Evolutionary conservation across 352 stramenopile genomes (phyloP).

Genomic region (Globisporangium sylvaticum): DNA sequence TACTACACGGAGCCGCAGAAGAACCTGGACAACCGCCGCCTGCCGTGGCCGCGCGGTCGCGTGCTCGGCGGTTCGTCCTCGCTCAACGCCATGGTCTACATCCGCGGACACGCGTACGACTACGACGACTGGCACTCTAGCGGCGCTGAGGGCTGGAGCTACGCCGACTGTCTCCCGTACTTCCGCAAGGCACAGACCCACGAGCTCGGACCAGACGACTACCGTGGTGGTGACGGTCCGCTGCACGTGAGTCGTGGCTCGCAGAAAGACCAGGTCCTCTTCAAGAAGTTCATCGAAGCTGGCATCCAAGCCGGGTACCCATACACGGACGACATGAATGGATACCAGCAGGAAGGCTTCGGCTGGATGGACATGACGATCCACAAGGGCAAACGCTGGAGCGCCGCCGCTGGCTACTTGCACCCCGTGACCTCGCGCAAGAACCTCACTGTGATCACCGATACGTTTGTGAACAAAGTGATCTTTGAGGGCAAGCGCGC

Average conservation of each 20-base stretch:
- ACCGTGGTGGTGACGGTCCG: constrained; percentile 78
- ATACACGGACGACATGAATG: constrained; percentile 89
- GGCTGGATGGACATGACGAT: constrained; percentile 90
- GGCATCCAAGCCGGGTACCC: constrained; percentile 82
- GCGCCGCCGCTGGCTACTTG: constrained; percentile 70
- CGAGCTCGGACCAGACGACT: constrained; percentile 69
- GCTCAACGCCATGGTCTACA: constrained; percentile 91
- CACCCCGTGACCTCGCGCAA: constrained; percentile 56
- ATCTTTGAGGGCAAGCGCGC: constrained; percentile 80
- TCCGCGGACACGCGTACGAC: constrained; percentile 82
- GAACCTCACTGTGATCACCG: constrained; percentile 75
- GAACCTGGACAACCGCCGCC: constrained; percentile 65
- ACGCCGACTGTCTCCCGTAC: constrained; percentile 85
- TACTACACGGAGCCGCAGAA: constrained; percentile 87
- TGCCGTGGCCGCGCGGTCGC: constrained; percentile 84
- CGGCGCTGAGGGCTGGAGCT: constrained; percentile 80
- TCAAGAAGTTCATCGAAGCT: constrained; percentile 87
- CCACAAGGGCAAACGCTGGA: constrained; percentile 79
- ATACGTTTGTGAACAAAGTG: constrained; percentile 83
- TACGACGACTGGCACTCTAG: constrained; percentile 84
- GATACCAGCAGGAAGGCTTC: constrained; percentile 87
- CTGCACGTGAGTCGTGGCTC: constrained; percentile 73
- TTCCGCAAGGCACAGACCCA: constrained; percentile 85
- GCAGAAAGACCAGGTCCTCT: constrained; percentile 84
- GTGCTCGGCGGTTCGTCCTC: constrained; percentile 88